Evolutionary conservation across 2,329 filamentous ascomycete species (phyloP).

Genomic region (Emmonsia crescens): DNA sequence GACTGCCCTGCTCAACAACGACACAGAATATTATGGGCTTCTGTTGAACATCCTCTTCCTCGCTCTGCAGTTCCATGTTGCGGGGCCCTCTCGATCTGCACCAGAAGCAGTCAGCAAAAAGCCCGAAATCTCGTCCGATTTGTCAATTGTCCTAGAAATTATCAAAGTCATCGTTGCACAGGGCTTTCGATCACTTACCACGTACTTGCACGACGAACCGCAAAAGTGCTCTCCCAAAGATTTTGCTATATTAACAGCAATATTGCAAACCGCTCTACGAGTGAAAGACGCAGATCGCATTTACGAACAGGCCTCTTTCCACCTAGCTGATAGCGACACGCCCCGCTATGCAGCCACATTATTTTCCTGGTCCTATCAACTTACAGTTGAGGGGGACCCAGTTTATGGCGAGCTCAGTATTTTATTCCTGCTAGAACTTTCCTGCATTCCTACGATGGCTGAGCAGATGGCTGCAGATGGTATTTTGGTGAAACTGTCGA

Average conservation of each 20-base stretch:
- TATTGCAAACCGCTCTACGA: constrained; percentile 72
- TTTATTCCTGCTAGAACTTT: constrained; percentile 78
- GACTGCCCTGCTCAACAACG: constrained; percentile 44
- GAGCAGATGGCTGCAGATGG: constrained; percentile 86
- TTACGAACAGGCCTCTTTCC: constrained; percentile 58
- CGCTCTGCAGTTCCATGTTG: constrained; percentile 49
- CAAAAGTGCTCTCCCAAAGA: constrained; percentile 60
- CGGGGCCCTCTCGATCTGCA: constrained; percentile 23
- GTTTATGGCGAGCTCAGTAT: constrained; percentile 89
- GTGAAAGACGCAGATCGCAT: constrained; percentile 65
- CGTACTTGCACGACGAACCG: constrained; percentile 67
- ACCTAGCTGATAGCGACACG: constrained; percentile 55
- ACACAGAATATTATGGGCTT: constrained; percentile 66
- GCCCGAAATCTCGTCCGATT: constrained; percentile 30
- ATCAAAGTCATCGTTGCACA: constrained; percentile 67
- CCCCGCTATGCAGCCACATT: constrained; percentile 74
- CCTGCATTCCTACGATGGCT: constrained; percentile 66
- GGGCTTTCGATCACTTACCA: constrained; percentile 72
- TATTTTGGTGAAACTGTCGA: constrained; percentile 65
- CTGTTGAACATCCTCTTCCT: constrained; percentile 80
- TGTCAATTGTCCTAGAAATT: constrained; percentile 63
- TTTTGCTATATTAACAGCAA: constrained; percentile 74
- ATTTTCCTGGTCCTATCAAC: constrained; percentile 85
- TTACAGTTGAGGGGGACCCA: constrained; percentile 68
- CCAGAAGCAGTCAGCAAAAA: constrained; percentile 27